These are phyloP conservation scores for Phellopilus nigrolimitatus DNA, from an alignment of 1,284 basidiomycete species.

Conservation along the genomic window DNA sequence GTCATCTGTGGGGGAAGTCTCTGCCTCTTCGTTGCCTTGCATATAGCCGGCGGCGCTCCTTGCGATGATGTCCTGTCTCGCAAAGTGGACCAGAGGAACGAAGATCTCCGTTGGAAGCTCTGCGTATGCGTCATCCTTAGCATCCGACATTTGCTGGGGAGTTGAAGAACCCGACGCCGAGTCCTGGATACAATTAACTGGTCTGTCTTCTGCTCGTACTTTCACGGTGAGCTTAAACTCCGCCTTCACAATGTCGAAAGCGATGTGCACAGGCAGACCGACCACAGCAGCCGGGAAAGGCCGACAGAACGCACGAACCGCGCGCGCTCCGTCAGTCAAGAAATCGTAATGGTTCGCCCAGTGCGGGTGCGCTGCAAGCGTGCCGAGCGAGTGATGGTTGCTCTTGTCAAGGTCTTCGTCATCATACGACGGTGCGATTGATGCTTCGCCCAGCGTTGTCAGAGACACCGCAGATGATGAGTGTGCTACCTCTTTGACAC, in stretches of 20 bases:
- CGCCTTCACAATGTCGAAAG: slow-evolving; percentile 74
- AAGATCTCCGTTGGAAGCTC: slow-evolving; percentile 77
- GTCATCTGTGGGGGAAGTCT: slow-evolving; percentile 8
- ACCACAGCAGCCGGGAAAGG: slow-evolving; percentile 77
- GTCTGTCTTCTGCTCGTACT: slow-evolving; percentile 52
- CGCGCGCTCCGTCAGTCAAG: slow-evolving; percentile 77
- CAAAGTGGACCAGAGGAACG: slow-evolving; percentile 87
- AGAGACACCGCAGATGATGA: slow-evolving; percentile 16
- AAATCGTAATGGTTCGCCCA: slow-evolving; percentile 57
- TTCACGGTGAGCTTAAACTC: slow-evolving; percentile 62
- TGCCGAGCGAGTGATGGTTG: not conserved
- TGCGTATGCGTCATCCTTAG: slow-evolving; percentile 27
- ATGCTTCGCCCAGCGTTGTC: slow-evolving; percentile 15
- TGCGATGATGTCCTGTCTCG: slow-evolving; percentile 39
- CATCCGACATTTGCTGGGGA: slow-evolving; percentile 18
- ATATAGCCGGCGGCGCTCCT: slow-evolving; percentile 12
- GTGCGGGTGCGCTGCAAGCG: slow-evolving; percentile 7
- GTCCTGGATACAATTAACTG: slow-evolving; percentile 20
- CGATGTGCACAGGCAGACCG: slow-evolving; percentile 59
- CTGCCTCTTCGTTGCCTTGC: slow-evolving; percentile 25
- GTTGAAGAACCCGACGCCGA: not conserved
- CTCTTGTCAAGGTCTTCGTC: slow-evolving; percentile 8
- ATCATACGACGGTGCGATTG: slow-evolving; percentile 13
- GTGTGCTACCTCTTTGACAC: slow-evolving; percentile 4
- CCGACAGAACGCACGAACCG: slow-evolving; percentile 75